Evolutionary conservation across 169 alveolate genomes (phyloP).

Genomic region (Plasmodium relictum): DNA sequence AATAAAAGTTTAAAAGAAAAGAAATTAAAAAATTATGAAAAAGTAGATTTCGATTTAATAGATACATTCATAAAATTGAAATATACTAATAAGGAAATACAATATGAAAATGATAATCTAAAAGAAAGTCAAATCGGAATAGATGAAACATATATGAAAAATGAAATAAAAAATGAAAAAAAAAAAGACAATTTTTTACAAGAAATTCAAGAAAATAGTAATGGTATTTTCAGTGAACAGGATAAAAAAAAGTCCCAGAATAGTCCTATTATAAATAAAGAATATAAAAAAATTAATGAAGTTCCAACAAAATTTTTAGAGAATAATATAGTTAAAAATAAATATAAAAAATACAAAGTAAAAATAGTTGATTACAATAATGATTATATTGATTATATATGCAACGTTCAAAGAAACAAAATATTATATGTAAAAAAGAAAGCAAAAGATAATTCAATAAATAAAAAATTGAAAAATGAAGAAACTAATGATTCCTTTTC

Average conservation of each 20-base stretch:
- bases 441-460: not conserved
- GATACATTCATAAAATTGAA: constrained; percentile 67
- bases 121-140: not conserved
- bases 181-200: not conserved
- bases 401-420: constrained; percentile 52
- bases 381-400: constrained; percentile 55
- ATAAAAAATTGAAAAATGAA: not conserved
- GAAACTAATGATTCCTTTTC: not conserved
- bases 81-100: constrained; percentile 36
- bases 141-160: not conserved
- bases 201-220: not conserved
- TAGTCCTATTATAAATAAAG: not conserved
- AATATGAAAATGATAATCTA: not conserved
- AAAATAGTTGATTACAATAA: constrained; percentile 57
- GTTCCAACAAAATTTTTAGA: not conserved
- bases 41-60: constrained; percentile 35
- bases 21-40: constrained; percentile 10
- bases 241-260: not conserved
- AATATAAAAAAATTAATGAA: not conserved
- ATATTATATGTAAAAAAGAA: constrained; percentile 21
- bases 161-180: not conserved
- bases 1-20: constrained; percentile 29
- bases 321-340: not conserved
- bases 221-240: not conserved
- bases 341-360: constrained; percentile 11